Percentiles rank a stretch among this genome's conserved stretches.
Evolutionary conservation across 495 filamentous ascomycete species (phyloP).

Genomic region (Xylaria flabelliformis): DNA sequence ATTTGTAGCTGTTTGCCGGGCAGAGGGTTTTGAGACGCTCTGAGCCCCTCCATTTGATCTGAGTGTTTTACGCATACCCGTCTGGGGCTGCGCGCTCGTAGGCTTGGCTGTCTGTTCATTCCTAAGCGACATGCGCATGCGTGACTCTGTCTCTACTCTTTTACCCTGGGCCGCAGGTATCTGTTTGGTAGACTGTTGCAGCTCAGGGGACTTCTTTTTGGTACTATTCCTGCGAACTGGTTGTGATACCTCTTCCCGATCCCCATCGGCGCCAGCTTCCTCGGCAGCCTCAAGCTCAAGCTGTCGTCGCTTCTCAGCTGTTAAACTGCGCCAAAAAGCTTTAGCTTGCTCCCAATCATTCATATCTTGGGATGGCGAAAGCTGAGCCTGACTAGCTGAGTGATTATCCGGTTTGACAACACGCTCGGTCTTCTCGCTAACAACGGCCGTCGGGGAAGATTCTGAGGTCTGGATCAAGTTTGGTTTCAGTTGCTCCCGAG

Average conservation of each 20-base stretch:
- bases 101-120: conserved; percentile 30
- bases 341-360: conserved; percentile 68
- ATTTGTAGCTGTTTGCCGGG: conserved; percentile 13
- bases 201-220: conserved; percentile 29
- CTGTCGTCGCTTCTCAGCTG: conserved; percentile 60
- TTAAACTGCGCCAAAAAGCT: conserved; percentile 69
- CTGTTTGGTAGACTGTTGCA: conserved; percentile 22
- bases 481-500: conserved; percentile 22
- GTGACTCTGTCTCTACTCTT: conserved; percentile 36
- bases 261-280: conserved; percentile 53
- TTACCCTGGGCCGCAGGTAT: conserved; percentile 1
- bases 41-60: conserved; percentile 28
- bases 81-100: conserved; percentile 32
- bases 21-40: conserved; percentile 31
- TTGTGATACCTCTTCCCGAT: conserved; percentile 47
- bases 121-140: conserved; percentile 52
- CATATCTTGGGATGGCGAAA: conserved; percentile 10
- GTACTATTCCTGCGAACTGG: conserved; percentile 35
- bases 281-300: conserved; percentile 61
- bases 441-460: conserved; percentile 13
- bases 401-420: neutral
- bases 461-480: neutral
- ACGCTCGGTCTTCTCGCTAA: conserved; percentile 15
- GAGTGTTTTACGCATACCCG: conserved; percentile 47
- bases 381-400: conserved; percentile 12